Evolutionary conservation across 139 green algal genomes (phyloP).

Genomic region (Chlamydomonas sp.): DNA sequence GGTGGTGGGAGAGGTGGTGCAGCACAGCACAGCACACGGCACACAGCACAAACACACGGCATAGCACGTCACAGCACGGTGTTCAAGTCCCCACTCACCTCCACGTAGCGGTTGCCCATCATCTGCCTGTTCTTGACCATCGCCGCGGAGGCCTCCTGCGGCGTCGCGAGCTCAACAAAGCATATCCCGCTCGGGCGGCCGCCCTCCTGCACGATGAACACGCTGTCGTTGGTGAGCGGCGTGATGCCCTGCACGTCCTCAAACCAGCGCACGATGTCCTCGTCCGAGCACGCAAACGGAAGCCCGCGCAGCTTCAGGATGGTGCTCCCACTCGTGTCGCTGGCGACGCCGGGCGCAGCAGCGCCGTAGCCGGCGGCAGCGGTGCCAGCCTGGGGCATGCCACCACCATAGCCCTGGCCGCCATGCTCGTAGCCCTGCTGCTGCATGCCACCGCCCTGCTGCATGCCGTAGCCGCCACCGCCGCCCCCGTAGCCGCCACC

Average conservation of each 20-base stretch:
- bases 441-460: neutral
- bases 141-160: slow-evolving; percentile 50
- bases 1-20: neutral
- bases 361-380: neutral
- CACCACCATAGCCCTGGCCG: neutral
- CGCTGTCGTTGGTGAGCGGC: slow-evolving; percentile 31
- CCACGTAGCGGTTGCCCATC: slow-evolving; percentile 79
- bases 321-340: slow-evolving; percentile 24
- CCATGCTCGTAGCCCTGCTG: neutral
- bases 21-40: neutral
- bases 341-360: neutral
- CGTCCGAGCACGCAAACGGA: slow-evolving; percentile 60
- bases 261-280: slow-evolving; percentile 80
- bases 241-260: slow-evolving; percentile 43
- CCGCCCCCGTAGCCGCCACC: slow-evolving; percentile 21
- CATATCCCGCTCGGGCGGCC: slow-evolving; percentile 62
- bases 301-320: slow-evolving; percentile 78
- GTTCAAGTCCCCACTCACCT: neutral
- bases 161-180: slow-evolving; percentile 68
- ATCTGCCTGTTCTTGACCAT: slow-evolving; percentile 71
- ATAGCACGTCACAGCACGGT: neutral
- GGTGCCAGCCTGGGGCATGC: neutral
- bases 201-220: slow-evolving; percentile 55
- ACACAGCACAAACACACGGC: neutral
- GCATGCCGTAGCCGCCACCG: slow-evolving; percentile 15